Base-by-base conservation (phyloP, 2,329 filamentous ascomycete species). In the Xylaria sp. region DNA sequence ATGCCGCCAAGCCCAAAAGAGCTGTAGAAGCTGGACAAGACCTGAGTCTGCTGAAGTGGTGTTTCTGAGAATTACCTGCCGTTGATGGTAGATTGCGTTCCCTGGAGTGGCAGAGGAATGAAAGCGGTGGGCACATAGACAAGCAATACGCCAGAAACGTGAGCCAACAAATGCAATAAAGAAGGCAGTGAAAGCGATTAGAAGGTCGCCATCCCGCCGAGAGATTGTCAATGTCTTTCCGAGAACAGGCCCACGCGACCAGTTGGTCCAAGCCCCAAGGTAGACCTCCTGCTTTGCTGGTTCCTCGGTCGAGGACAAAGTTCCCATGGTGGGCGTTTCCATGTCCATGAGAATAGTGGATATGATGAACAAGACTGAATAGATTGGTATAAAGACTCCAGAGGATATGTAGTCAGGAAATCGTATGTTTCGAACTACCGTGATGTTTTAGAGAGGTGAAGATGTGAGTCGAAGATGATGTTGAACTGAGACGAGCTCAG, bases 171-270 rank as follows among this genome's bases (percentile, higher is more conserved):
- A 61, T 4, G 58, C 58, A 53, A 61, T 30, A 11, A 61, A 61
- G n/a, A 61, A 61, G 4, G 58, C 58, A 1, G 58, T 61, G 34
- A 61, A 61, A 21, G 58, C 58, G n/a, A 61, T 53, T 4, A 61
- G 58, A 42, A 61, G 58, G 21, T 61, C 21, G n/a, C 45, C 58
- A 39, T 61, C 17, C 8, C 21, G 45, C 3, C 58, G 58, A 4
- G 47, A 42, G 32, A 61, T 27, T 24, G 58, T 61, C 4, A 61
- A 32, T 6, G 45, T 61, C 24, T 51, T 45, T 6, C 58, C 58
- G 4, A 61, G 32, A 2, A 61, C 47, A 2, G 19, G 27, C 11
- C 47, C 58, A 1, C 47, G 58, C 21, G 57, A 50, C 57, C 57
- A 60, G 30, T 56, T 39, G 3, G 53, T 56, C 53, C 53, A 56